These are phyloP conservation scores for Aspergillus ostianus DNA, from an alignment of 495 filamentous ascomycete genomes.

Conservation along the genomic window DNA sequence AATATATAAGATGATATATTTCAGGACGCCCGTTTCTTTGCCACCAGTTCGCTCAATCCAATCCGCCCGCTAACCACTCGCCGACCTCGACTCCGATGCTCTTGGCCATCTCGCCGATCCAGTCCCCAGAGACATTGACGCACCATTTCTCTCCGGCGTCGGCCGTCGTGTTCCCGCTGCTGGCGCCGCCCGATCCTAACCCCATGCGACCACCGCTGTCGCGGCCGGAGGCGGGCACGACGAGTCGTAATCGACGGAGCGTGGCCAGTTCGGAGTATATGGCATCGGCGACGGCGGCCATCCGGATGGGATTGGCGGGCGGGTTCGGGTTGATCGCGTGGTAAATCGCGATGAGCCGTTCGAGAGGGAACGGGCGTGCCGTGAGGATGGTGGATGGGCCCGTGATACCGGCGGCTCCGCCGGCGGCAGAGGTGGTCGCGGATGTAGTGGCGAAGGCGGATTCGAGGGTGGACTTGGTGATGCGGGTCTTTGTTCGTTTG, in stretches of 20 bases:
- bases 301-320: constrained; percentile 49
- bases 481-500: constrained; percentile 42
- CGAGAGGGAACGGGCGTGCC: constrained; percentile 75
- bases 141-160: constrained; percentile 48
- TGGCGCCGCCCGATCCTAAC: constrained; percentile 26
- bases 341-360: constrained; percentile 86
- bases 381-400: constrained; percentile 72
- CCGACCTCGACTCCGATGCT: constrained; percentile 48
- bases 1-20: constrained; percentile 7
- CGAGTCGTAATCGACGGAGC: constrained; percentile 70
- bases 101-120: constrained; percentile 49
- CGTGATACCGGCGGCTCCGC: constrained; percentile 44
- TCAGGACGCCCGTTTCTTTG: not conserved
- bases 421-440: constrained; percentile 37
- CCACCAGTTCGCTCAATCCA: constrained; percentile 31
- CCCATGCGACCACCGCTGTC: constrained; percentile 31
- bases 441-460: constrained; percentile 41
- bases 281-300: constrained; percentile 53
- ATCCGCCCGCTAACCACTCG: constrained; percentile 47
- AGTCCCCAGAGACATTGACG: constrained; percentile 48
- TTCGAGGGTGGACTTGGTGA: constrained; percentile 49
- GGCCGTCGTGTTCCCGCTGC: constrained; percentile 39
- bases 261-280: constrained; percentile 75
- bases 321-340: constrained; percentile 71
- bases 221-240: constrained; percentile 58